Base-by-base conservation (phyloP, 2,329 filamentous ascomycete species). In the Proliferodiscus dingleyae region DNA sequence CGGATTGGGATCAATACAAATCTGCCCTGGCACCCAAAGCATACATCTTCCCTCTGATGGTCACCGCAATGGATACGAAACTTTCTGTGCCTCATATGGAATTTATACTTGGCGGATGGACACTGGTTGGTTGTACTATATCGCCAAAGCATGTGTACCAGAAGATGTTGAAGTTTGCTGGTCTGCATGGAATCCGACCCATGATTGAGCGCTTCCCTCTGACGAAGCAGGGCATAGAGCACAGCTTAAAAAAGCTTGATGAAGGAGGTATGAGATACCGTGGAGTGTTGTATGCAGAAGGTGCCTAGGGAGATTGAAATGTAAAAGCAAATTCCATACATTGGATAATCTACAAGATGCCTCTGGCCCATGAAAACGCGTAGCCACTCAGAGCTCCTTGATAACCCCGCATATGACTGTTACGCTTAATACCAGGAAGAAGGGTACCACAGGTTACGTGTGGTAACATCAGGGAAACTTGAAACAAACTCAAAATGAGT, bases 1-100 rank as follows among this genome's bases (percentile, higher is more conserved):
- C 54, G 23, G 38, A 55, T n/a, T 58, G 50, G 54, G 19, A 45
- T 13, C 37, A 43, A 4, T 51, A 49, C 28, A 9, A 37, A 4
- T 32, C 46, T 4, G 47, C 56, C 19, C 28, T 57, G 28, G 49
- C 47, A 13, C 49, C 54, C 2, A 71, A 76, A 39, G 81, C 81
- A 2, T 70, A 68, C 6, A 78, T 85, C 52, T 73, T 83, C 46
- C 80, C 84, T 61, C 71, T 88, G 33, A 82, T 81, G 13, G 74
- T 76, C 1, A 81, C 83, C 2, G 43, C 42, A 0, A 81, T 87
- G 2, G 44, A 51, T 13, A 34, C 45, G n/a, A 50, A 56, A 21
- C 43, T 61, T 9, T 45, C 45, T 23, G 46, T 59, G 8, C 57
- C 55, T 18, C 51, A 54, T n/a, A 54, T 54, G 50, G 36, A 34